Conservation (phyloP, 257 asterid genomes). For the Linderniella brevidens region DNA sequence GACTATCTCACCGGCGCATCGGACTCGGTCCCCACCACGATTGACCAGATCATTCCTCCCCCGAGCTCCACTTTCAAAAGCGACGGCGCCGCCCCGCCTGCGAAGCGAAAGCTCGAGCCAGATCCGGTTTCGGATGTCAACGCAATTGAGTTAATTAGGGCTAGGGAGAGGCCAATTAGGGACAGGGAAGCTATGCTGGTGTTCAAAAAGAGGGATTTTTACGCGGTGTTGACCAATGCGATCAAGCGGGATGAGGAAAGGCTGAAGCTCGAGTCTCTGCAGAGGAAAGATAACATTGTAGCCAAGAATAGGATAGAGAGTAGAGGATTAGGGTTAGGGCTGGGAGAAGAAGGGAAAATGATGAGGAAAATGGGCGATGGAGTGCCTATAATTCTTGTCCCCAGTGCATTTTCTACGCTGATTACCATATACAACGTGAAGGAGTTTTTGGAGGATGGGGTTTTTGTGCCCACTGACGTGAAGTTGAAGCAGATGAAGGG, state of each 20-base stretch:
- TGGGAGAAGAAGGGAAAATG: conserved; percentile 55
- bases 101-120: conserved; percentile 16
- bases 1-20: conserved; percentile 83
- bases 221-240: conserved; percentile 51
- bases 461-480: conserved; percentile 74
- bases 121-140: conserved; percentile 15
- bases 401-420: conserved; percentile 86
- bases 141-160: conserved; percentile 42
- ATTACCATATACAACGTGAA: conserved; percentile 86
- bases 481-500: conserved; percentile 78
- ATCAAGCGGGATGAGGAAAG: conserved; percentile 74
- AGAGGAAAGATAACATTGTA: conserved; percentile 83
- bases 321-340: conserved; percentile 41
- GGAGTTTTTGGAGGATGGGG: conserved; percentile 95
- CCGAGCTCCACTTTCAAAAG: conserved; percentile 18
- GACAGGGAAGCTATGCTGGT: conserved; percentile 65
- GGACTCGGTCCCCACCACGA: conserved; percentile 54
- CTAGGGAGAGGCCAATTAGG: conserved; percentile 59
- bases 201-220: conserved; percentile 63
- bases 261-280: conserved; percentile 51
- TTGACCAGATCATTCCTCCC: conserved; percentile 22
- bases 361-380: conserved; percentile 93
- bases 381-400: conserved; percentile 86
- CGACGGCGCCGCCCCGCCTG: conserved; percentile 2
- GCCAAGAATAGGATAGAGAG: conserved; percentile 85